Conservation (phyloP, 306 rosid genomes). For the Cucurbita maxima region DNA sequence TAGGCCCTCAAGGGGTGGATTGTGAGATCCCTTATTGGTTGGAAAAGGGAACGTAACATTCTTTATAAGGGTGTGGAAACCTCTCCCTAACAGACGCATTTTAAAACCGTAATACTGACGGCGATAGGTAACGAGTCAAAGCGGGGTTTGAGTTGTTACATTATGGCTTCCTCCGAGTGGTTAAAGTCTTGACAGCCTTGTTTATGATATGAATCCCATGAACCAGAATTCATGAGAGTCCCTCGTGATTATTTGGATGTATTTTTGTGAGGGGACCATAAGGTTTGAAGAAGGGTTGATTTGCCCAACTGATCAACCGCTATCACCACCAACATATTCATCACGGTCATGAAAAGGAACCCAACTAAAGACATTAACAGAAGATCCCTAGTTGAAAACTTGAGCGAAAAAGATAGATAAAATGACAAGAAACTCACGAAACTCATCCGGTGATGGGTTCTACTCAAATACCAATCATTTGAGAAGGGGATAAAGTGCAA, state of each 20-base stretch:
- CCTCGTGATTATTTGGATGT: slow-evolving; percentile 30
- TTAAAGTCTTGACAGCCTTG: slow-evolving; percentile 46
- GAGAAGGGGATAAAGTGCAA: neutral
- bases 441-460: neutral
- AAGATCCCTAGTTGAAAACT: neutral
- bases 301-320: slow-evolving; percentile 32
- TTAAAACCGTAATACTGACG: too few relatives aligned
- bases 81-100: too few relatives aligned
- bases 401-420: neutral
- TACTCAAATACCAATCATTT: neutral
- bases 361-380: neutral
- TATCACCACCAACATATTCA: slow-evolving; percentile 32
- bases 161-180: neutral
- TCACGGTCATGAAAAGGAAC: slow-evolving; percentile 1
- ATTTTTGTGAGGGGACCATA: slow-evolving; percentile 39
- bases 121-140: too few relatives aligned
- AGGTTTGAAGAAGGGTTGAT: slow-evolving; percentile 35
- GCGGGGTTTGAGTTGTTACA: too few relatives aligned
- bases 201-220: slow-evolving; percentile 67
- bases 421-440: neutral
- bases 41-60: too few relatives aligned
- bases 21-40: too few relatives aligned
- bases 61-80: too few relatives aligned
- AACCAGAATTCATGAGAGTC: slow-evolving; percentile 60
- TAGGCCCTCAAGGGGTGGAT: too few relatives aligned